These are phyloP conservation scores for Diaporthe sp. DNA, from an alignment of 2,329 filamentous ascomycete genomes.

Conservation along the genomic window DNA sequence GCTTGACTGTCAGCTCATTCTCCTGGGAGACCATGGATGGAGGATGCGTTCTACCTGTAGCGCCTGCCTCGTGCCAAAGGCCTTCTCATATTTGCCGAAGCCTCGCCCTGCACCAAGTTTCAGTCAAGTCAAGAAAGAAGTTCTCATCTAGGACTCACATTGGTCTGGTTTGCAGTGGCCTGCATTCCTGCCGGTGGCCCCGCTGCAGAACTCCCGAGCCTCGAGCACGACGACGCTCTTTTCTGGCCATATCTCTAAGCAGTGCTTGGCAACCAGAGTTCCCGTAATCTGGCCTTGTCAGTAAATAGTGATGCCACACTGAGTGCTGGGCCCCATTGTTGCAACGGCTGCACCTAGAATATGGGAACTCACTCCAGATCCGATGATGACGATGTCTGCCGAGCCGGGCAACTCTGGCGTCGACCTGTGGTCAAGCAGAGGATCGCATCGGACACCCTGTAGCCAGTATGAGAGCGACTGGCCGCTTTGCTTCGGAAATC, in stretches of 20 bases:
- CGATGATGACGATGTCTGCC: slow-evolving; percentile 11
- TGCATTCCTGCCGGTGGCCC: slow-evolving; percentile 34
- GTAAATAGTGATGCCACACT: no score
- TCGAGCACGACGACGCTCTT: slow-evolving; percentile 36
- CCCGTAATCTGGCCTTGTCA: slow-evolving; percentile 27
- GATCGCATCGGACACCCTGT: not conserved
- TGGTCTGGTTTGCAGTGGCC: slow-evolving; percentile 24
- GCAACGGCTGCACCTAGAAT: not conserved
- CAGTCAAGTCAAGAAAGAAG: not conserved
- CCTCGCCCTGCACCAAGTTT: not conserved
- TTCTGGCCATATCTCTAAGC: slow-evolving; percentile 34
- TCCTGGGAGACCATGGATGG: no score
- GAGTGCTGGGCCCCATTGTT: not conserved
- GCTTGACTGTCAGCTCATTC: accelerated
- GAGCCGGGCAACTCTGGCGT: not conserved
- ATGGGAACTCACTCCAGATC: slow-evolving; percentile 4
- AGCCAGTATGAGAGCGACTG: slow-evolving; percentile 13
- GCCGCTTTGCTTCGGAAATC: not conserved
- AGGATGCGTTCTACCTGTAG: not conserved
- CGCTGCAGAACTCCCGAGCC: slow-evolving; percentile 36
- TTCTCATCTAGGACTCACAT: not conserved
- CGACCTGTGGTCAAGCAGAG: not conserved
- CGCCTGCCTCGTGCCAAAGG: slow-evolving; percentile 1
- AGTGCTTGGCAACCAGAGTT: slow-evolving; percentile 32
- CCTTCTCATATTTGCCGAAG: slow-evolving; percentile 17